These are phyloP conservation scores for Dactylonectria estremocensis DNA, from an alignment of 2,329 filamentous ascomycete genomes.

Conservation along the genomic window DNA sequence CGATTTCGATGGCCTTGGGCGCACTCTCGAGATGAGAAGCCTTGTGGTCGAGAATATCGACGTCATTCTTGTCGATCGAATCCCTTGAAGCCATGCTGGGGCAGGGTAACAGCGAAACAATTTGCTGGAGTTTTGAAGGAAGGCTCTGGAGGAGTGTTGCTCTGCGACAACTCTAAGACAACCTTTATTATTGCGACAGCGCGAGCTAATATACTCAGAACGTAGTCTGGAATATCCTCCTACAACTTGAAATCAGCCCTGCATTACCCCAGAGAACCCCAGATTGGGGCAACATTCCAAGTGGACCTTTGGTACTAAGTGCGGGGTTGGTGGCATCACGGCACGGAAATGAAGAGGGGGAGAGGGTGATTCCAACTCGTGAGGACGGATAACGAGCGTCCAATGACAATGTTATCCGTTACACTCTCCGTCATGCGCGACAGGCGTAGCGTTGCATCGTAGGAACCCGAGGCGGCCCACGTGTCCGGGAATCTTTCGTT, in stretches of 20 bases:
- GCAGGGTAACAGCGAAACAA: neutral
- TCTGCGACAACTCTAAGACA: slow-evolving; percentile 12
- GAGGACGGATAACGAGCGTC: slow-evolving; percentile 36
- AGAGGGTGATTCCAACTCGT: neutral
- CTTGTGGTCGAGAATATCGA: slow-evolving; percentile 37
- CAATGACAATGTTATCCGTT: slow-evolving; percentile 30
- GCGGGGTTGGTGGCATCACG: slow-evolving; percentile 37
- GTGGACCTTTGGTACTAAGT: slow-evolving; percentile 30
- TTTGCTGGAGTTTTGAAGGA: neutral
- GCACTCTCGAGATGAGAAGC: slow-evolving; percentile 36
- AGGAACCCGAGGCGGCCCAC: neutral
- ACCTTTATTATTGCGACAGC: neutral
- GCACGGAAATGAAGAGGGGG: slow-evolving; percentile 34
- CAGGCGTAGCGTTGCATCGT: neutral
- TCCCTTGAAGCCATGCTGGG: slow-evolving; percentile 37
- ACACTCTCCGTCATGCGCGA: slow-evolving; percentile 9
- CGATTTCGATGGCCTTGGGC: slow-evolving; percentile 40
- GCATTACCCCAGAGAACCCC: slow-evolving; percentile 40
- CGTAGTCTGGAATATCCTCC: slow-evolving; percentile 11
- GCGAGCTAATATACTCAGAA: slow-evolving; percentile 39
- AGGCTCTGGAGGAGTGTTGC: slow-evolving; percentile 11
- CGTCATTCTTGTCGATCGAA: slow-evolving; percentile 44
- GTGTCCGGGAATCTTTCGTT: neutral
- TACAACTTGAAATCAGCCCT: slow-evolving; percentile 12
- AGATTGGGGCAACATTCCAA: slow-evolving; percentile 34